phyloP scores from a whole-genome alignment of 192 early-diverging fungal genomes.

The Coemansia sp. region DNA sequence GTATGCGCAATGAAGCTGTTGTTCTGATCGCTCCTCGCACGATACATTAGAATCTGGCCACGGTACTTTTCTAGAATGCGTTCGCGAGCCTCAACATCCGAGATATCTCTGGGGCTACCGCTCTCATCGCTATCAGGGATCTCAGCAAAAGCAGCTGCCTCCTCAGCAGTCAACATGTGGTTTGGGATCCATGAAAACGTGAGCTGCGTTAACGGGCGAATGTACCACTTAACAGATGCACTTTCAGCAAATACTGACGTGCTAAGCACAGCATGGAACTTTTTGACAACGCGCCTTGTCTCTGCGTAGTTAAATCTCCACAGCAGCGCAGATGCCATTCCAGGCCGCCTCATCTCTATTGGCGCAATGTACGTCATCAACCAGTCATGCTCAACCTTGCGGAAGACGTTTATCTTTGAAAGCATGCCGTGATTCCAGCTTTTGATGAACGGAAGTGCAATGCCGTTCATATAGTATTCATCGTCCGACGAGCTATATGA shows the following conservation, averaged over 20 bases:
- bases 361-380: constrained; percentile 50
- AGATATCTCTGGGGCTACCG: not conserved
- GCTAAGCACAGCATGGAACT: constrained; percentile 28
- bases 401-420: constrained; percentile 15
- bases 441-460: constrained; percentile 40
- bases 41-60: constrained; percentile 35
- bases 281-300: constrained; percentile 21
- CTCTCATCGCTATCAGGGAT: constrained; percentile 6
- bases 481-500: constrained; percentile 54
- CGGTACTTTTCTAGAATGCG: constrained; percentile 22
- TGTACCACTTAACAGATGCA: constrained; percentile 41
- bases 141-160: constrained; percentile 28
- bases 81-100: constrained; percentile 10
- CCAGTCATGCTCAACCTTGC: constrained; percentile 55
- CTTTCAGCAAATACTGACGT: constrained; percentile 28
- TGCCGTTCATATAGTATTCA: constrained; percentile 55
- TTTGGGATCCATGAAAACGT: constrained; percentile 21
- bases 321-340: constrained; percentile 7
- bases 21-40: constrained; percentile 7
- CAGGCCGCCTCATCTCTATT: constrained; percentile 3
- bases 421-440: constrained; percentile 40
- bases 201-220: constrained; percentile 40
- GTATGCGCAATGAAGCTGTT: constrained; percentile 31
- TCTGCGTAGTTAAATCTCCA: constrained; percentile 53
- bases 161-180: constrained; percentile 20